These are phyloP conservation scores for Vitis cinerea DNA, from an alignment of 164 flowering plant genomes.

Conservation along the genomic window DNA sequence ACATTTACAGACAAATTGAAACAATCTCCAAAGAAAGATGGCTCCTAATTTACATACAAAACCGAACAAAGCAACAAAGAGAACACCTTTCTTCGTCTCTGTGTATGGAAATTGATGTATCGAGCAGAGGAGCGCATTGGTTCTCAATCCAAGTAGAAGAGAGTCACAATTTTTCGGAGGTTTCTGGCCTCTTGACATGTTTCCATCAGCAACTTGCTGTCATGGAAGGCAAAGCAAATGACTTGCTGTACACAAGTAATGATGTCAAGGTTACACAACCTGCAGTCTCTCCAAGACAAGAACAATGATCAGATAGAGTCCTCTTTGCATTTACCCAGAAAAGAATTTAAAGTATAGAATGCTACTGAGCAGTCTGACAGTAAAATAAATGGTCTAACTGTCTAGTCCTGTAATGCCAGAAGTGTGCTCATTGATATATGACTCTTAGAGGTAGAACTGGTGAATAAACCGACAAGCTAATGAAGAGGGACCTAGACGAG, in stretches of 20 bases:
- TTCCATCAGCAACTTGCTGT: constrained; percentile 91
- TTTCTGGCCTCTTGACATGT: constrained; percentile 96
- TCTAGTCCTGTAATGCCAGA: too few species aligned
- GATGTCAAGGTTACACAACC: constrained; percentile 96
- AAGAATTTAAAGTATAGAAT: too few species aligned
- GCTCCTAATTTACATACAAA: constrained; percentile 19
- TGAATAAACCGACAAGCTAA: too few species aligned
- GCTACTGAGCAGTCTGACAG: too few species aligned
- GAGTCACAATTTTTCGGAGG: constrained; percentile 89
- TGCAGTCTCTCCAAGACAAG: constrained; percentile 28
- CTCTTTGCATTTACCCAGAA: too few species aligned
- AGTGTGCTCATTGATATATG: too few species aligned
- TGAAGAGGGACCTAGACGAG: too few species aligned
- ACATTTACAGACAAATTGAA: too few species aligned
- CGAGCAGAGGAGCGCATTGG: constrained; percentile 1
- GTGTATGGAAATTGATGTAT: not conserved
- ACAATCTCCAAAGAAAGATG: too few species aligned
- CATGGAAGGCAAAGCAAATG: constrained; percentile 97
- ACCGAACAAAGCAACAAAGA: not conserved
- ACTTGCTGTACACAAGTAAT: constrained; percentile 95
- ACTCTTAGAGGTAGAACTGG: too few species aligned
- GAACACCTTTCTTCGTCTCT: too few species aligned
- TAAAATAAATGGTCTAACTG: too few species aligned
- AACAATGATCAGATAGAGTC: not conserved
- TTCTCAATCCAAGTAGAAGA: constrained; percentile 79